A percentile compares a stretch with the other conserved stretches of the same genome.
Evolutionary conservation across 2,329 filamentous ascomycete species (phyloP).

Genomic region (Zasmidium cellare): DNA sequence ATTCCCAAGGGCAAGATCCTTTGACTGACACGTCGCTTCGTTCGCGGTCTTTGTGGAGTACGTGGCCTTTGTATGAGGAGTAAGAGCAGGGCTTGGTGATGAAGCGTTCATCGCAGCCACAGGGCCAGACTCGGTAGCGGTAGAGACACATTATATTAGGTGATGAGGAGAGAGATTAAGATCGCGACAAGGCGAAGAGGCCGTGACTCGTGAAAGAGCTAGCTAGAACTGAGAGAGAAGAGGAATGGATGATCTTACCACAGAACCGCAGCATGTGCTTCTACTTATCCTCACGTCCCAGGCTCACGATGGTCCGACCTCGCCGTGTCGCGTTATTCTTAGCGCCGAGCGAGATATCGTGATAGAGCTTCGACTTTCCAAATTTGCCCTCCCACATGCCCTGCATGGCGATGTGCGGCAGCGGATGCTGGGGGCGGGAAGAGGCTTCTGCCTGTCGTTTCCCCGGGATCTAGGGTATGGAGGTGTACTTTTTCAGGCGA

Average conservation of each 20-base stretch:
- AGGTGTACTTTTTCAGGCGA: neutral
- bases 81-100: slow-evolving; percentile 9
- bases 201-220: neutral
- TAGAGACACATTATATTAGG: slow-evolving; percentile 6
- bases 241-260: neutral
- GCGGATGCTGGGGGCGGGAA: neutral
- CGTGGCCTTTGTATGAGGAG: neutral
- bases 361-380: neutral
- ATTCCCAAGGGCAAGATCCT: slow-evolving; percentile 4
- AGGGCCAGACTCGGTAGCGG: slow-evolving; percentile 9
- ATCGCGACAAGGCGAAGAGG: neutral
- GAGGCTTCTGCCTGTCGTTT: neutral
- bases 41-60: slow-evolving; percentile 10
- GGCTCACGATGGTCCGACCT: neutral
- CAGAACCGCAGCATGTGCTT: neutral
- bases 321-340: neutral
- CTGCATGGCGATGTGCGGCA: neutral
- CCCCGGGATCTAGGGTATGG: neutral
- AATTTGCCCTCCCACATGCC: neutral
- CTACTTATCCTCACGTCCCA: neutral
- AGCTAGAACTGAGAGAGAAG: neutral
- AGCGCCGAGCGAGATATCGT: neutral
- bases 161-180: neutral
- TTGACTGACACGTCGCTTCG: slow-evolving; percentile 1
- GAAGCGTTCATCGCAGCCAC: slow-evolving; percentile 12